Percentiles rank a stretch among this genome's conserved stretches.
phyloP scores from a whole-genome alignment of 1,284 basidiomycete species.

The Agaricales sp. region DNA sequence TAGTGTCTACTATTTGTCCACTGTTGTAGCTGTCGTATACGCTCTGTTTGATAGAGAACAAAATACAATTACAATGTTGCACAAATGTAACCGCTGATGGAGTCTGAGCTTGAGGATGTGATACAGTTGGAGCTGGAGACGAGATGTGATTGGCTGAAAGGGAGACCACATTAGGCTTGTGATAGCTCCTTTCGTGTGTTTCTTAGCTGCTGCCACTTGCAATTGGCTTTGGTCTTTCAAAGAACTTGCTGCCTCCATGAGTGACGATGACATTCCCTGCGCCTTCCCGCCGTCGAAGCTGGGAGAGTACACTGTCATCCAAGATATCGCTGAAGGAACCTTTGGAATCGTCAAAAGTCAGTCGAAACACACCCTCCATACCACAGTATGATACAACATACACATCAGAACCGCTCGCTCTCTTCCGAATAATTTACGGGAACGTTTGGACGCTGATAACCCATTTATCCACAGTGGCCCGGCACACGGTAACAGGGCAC shows the following conservation, averaged over 20 bases:
- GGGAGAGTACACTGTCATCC: conserved; percentile 68
- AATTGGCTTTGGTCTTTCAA: background rate
- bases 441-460: no score
- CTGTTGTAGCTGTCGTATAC: no score
- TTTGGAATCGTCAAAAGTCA: conserved; percentile 98
- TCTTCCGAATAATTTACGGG: conserved; percentile 7
- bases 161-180: no score
- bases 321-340: conserved; percentile 80
- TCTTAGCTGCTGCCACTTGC: background rate
- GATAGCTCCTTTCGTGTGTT: background rate
- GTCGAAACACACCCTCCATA: no score
- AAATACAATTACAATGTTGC: no score
- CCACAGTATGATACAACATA: no score
- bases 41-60: no score
- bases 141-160: no score
- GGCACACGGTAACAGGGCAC: conserved; percentile 90
- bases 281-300: conserved; percentile 50
- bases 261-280: background rate
- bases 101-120: no score
- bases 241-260: background rate
- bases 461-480: conserved; percentile 61
- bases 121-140: no score
- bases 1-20: no score
- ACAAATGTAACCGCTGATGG: no score
- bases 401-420: background rate